Evolutionary conservation across 345 rosid genomes (phyloP), one percentile per base, ranked within the genome.

Genomic region (Jatropha curcas): DNA sequence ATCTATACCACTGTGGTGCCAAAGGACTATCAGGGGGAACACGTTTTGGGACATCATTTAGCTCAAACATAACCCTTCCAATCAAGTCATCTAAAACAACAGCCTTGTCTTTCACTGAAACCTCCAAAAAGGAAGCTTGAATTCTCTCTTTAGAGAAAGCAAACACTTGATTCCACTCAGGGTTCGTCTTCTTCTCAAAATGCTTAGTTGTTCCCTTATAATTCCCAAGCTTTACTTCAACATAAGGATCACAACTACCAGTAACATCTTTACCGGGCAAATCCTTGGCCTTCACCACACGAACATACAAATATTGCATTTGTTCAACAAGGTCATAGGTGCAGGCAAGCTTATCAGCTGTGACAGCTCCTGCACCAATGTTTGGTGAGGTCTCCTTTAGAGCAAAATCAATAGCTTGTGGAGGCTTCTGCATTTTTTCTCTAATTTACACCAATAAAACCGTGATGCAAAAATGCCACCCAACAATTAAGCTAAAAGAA

Each of bases 301-400:
- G 81, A 62, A 73, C 81, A 48, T 73, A 78, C 1, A 78, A 74
- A 68, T 78, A 78, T 28, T 78, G 81, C 81, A 78, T 78, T 64
- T 78, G 81, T 35, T 78, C 81, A 27, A 78, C 81, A 34, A 78
- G 77, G 51, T 78, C 81, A 73, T 78, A 78, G 60, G 81, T 69
- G 74, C 77, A 78, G 71, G 81, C n/a, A 8, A 73, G 74, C 62
- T 78, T 78, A 65, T 78, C 77, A 1, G 45, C 55, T 20, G 77
- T 48, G 28, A 64, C 24, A 64, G 81, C 73, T 35, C 70, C 81
- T 22, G 71, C 77, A 62, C 81, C 77, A 35, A 78, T 78, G 45
- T 78, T 78, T 13, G 81, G 81, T 17, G 81, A 73, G 67, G 81
- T 78, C 77, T 78, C 81, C 74, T 78, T 78, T 4, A 78, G 81